Percentiles rank a stretch among this genome's conserved stretches.
These are phyloP conservation scores for Aspergillus tubingensis DNA, from an alignment of 2,329 filamentous ascomycete species.

Conservation along the genomic window DNA sequence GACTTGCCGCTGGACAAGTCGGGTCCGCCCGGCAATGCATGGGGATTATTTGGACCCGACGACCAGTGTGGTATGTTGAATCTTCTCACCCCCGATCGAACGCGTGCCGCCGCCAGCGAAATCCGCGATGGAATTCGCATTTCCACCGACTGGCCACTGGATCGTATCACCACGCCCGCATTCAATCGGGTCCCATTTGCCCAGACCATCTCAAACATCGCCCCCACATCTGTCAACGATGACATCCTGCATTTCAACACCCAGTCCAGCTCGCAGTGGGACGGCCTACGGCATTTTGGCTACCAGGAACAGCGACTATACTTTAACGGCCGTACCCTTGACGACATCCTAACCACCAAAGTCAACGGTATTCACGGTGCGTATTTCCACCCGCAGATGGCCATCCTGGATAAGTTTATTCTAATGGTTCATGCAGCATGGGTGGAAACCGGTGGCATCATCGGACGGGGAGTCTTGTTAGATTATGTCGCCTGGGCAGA, in stretches of 20 bases:
- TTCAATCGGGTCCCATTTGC: background rate
- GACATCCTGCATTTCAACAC: background rate
- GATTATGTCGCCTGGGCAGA: slow-evolving; percentile 1
- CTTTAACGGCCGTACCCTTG: background rate
- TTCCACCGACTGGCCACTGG: background rate
- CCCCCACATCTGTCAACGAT: background rate
- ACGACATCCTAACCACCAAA: background rate
- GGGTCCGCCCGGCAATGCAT: background rate
- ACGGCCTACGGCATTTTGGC: background rate
- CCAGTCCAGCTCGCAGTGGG: slow-evolving; percentile 1
- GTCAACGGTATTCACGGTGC: slow-evolving; percentile 13
- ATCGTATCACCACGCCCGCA: background rate
- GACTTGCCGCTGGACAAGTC: background rate
- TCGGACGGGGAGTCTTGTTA: background rate
- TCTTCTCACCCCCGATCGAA: background rate
- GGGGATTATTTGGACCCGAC: background rate
- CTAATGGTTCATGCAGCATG: background rate
- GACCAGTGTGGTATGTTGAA: background rate
- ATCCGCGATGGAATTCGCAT: background rate
- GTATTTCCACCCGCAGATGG: background rate
- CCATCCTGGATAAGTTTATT: background rate
- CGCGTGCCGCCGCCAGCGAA: background rate
- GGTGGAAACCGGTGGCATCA: background rate
- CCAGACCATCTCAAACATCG: background rate
- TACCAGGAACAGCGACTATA: background rate